Base-by-base conservation (phyloP, 148 eudicot genomes). In the Fagopyrum homotropicum region DNA sequence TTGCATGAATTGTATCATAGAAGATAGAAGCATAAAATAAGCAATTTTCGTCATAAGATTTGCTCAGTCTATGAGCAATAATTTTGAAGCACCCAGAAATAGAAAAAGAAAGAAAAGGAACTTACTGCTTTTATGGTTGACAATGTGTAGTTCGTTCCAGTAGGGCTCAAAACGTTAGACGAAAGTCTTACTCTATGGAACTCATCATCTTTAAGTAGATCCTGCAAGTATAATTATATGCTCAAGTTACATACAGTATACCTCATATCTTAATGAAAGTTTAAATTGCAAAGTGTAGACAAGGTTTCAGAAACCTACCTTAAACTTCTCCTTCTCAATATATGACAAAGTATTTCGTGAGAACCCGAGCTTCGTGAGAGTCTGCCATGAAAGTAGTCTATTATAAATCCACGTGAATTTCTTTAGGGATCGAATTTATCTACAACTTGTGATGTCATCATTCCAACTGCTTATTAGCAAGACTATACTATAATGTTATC, bases 121-220 rank as follows among this genome's bases (percentile, higher is more conserved):
- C 98, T 89, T 84, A 90, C 98, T 66, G 97, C 98, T 83, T 87
- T 94, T 59, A 92, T 91, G 43, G 90, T 86, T 43, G 98, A 90
- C 70, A 91, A 74, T 40, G 92, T 81, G 71, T 90, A 89, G 78
- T 90, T 95, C 75, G 92, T 88, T 74, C 97, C 98, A 59, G 97
- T 91, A 75, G 92, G 88, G 75, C 85, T 94, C 81, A 88, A 54
- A 76, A 94, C 91, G 70, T 90, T 89, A 69, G 98, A 89, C 43
- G 98, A 93, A 22, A 94, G 79, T 82, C 98, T 86, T 79, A 94
- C 89, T 75, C 78, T 85, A 74, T 94, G 91, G 82, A 87, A 90
- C 76, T 90, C 98, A 75, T 94, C 98, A 54, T 45, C 85, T 85
- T 86, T 79, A 77, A 94, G 75, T 40, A 91, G 84, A 72, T 78